A percentile compares a stretch with the other conserved stretches of the same genome.
Conservation (phyloP, 2,329 filamentous ascomycete genomes). For the Nothophaeocryptopus gaeumannii region DNA sequence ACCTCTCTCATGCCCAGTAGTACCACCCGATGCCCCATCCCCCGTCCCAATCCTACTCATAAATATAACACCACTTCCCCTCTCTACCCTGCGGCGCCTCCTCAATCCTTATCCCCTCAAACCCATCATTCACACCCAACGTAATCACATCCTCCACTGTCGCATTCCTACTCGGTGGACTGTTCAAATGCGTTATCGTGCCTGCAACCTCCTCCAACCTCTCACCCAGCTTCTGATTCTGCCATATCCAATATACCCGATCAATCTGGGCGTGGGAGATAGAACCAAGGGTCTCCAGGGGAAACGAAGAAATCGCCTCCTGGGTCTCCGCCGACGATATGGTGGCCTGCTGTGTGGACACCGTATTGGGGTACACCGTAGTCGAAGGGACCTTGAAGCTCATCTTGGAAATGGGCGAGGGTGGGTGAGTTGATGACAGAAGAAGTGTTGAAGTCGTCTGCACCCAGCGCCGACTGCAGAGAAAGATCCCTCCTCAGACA, state of each 20-base stretch:
- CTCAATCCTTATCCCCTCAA: slow-evolving; percentile 9
- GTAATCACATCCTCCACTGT: slow-evolving; percentile 11
- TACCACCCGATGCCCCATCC: no score
- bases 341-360: slow-evolving; percentile 46
- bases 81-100: slow-evolving; percentile 1
- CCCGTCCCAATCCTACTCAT: slow-evolving; percentile 5
- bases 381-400: slow-evolving; percentile 15
- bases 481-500: slow-evolving; percentile 19
- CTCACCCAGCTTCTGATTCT: slow-evolving; percentile 32
- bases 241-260: slow-evolving; percentile 51
- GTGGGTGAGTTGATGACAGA: slow-evolving; percentile 13
- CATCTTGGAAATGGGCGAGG: slow-evolving; percentile 18
- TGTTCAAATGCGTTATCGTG: slow-evolving; percentile 13
- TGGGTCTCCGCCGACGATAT: slow-evolving; percentile 44
- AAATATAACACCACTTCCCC: slow-evolving; percentile 17
- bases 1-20: no score
- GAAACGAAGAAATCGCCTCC: slow-evolving; percentile 41
- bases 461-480: neutral
- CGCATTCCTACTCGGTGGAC: slow-evolving; percentile 7
- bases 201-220: slow-evolving; percentile 6
- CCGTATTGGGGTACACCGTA: slow-evolving; percentile 10
- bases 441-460: slow-evolving; percentile 13
- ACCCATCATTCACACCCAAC: slow-evolving; percentile 13
- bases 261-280: slow-evolving; percentile 47
- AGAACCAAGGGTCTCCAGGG: slow-evolving; percentile 50